Base-by-base conservation (phyloP, 2,329 filamentous ascomycete species). In the Fusarium tjaetaba region DNA sequence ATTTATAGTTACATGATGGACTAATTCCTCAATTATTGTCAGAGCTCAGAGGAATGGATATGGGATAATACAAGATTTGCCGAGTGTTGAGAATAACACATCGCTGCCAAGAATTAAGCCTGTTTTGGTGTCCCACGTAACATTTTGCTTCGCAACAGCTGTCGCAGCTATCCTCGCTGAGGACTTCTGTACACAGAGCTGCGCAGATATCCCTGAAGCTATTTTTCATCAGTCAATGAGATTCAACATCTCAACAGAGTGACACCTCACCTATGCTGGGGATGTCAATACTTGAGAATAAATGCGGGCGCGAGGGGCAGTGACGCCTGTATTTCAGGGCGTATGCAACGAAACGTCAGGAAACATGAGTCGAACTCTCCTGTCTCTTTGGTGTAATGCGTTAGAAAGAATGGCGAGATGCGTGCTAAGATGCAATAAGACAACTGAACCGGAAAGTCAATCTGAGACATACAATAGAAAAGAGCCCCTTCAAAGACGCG, bases 191-290 rank as follows among this genome's bases (percentile, higher is more conserved):
- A 7, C 32, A 2, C 5, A 39, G 32, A 48, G 24, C 24, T 0
- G 26, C 13, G 15, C 15, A 38, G 3, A 59, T 39, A 3, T 30
- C 32, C 1, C 6, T 0, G 3, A 38, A 48, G 2, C 24, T 48
- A 11, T 3, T 48, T 7, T 36, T 1, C 5, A 2, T 28, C 2
- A 30, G 30, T 24, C 0, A 26, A 24, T 1, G 20, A 7, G 0
- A 2, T 18, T 0, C 26, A 28, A 28, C 28, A 28, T 28, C 28
- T 14, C 4, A 4, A 7, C 32, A 5, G 1, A 3, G 3, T 1
- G 7, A 26, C 1, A 5, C 3, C n/a, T 58, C 39, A 59, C 42
- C 32, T 30, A 1, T 48, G 7, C 20, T 38, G 14, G 0, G 56
- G 42, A 36, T 48, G 6, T 7, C 56, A 32, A 48, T 59, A 48